These are phyloP conservation scores for Diaporthe velutina DNA, from an alignment of 2,329 filamentous ascomycete genomes.

Conservation along the genomic window DNA sequence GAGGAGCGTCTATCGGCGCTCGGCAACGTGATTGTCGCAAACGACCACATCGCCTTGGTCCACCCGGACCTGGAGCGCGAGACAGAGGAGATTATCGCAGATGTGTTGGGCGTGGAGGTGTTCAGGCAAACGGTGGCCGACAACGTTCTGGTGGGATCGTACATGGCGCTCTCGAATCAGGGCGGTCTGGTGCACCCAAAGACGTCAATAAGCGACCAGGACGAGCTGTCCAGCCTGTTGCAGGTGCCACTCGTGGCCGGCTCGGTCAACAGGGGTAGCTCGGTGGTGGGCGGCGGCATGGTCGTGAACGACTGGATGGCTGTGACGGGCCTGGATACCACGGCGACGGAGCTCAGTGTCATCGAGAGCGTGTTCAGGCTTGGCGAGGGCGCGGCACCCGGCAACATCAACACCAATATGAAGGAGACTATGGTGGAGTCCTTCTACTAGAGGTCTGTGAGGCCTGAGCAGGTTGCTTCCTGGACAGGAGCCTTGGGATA, in stretches of 20 bases:
- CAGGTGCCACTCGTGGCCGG: conserved; percentile 97
- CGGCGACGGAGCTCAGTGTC: conserved; percentile 96
- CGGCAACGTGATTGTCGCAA: conserved; percentile 95
- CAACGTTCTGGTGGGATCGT: conserved; percentile 95
- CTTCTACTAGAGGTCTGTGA: conserved; percentile 87
- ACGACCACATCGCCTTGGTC: conserved; percentile 96
- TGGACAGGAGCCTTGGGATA: conserved; percentile 23
- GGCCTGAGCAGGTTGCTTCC: conserved; percentile 29
- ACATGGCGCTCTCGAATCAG: conserved; percentile 97
- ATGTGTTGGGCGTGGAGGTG: conserved; percentile 90
- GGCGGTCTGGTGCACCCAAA: conserved; percentile 98
- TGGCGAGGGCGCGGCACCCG: conserved; percentile 85
- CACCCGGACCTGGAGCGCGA: conserved; percentile 98
- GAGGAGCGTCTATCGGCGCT: conserved; percentile 96
- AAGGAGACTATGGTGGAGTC: conserved; percentile 99
- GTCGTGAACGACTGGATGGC: conserved; percentile 98
- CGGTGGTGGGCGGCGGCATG: conserved; percentile 97
- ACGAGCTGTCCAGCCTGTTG: conserved; percentile 92
- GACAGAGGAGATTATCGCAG: conserved; percentile 98
- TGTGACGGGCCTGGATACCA: conserved; percentile 92
- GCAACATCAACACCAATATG: conserved; percentile 83
- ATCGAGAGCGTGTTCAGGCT: conserved; percentile 96
- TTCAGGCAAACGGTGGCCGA: conserved; percentile 96
- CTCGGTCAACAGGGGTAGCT: conserved; percentile 90
- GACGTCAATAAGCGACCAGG: conserved; percentile 96